These are phyloP conservation scores for Ananas comosus DNA, from an alignment of 176 grass and related monocot species.

Conservation along the genomic window DNA sequence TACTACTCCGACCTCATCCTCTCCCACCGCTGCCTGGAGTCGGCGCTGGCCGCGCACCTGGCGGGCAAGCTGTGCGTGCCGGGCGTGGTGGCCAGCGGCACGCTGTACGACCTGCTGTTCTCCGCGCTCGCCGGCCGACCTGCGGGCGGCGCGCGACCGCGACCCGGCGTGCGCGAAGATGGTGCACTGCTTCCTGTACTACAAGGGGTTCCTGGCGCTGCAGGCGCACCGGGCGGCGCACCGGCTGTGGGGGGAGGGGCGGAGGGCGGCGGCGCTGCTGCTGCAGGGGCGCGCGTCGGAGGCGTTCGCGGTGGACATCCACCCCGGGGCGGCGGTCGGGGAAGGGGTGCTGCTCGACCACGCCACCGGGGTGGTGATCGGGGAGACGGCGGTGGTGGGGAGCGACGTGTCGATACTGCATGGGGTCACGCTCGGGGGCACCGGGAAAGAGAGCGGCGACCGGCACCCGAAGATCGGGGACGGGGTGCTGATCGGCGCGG, in stretches of 20 bases:
- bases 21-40: slow-evolving; percentile 41
- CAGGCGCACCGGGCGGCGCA: slow-evolving; percentile 80
- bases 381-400: slow-evolving; percentile 73
- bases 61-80: slow-evolving; percentile 58
- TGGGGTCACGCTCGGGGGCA: slow-evolving; percentile 70
- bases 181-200: slow-evolving; percentile 95
- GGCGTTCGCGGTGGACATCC: slow-evolving; percentile 93
- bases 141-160: slow-evolving; percentile 49
- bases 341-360: slow-evolving; percentile 83
- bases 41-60: slow-evolving; percentile 61
- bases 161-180: slow-evolving; percentile 84
- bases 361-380: slow-evolving; percentile 81
- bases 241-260: slow-evolving; percentile 52
- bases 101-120: slow-evolving; percentile 41
- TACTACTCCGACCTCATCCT: slow-evolving; percentile 63
- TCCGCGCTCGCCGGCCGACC: slow-evolving; percentile 37
- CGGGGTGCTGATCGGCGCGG: slow-evolving; percentile 75
- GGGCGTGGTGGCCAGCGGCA: slow-evolving; percentile 31
- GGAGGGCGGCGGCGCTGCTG: slow-evolving; percentile 39
- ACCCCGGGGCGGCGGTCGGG: slow-evolving; percentile 76
- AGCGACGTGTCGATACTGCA: slow-evolving; percentile 74
- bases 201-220: slow-evolving; percentile 92
- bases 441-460: slow-evolving; percentile 64
- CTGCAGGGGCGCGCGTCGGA: slow-evolving; percentile 88
- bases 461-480: slow-evolving; percentile 81